These are phyloP conservation scores for Piper longum DNA, from an alignment of 164 flowering plant species.

Conservation along the genomic window DNA sequence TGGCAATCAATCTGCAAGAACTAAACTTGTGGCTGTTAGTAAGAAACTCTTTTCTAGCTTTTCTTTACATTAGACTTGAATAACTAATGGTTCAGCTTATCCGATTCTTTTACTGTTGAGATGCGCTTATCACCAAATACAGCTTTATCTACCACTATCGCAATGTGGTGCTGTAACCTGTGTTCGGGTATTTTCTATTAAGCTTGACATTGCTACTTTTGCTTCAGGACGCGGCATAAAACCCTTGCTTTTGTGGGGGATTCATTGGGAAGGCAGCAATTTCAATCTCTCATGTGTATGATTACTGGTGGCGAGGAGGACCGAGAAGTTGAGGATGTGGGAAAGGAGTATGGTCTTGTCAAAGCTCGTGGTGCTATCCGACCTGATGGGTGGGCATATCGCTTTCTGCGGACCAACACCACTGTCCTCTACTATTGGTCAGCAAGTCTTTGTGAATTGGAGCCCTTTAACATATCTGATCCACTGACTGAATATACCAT, in stretches of 20 bases:
- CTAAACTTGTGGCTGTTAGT: too few relatives aligned
- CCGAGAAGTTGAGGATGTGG: slow-evolving; percentile 51
- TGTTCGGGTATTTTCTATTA: too few relatives aligned
- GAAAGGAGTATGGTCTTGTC: slow-evolving; percentile 47
- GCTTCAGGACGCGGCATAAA: slow-evolving; percentile 56
- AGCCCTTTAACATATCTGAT: slow-evolving; percentile 35
- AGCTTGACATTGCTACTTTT: background rate
- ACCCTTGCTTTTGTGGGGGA: slow-evolving; percentile 70
- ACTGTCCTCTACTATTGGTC: slow-evolving; percentile 75
- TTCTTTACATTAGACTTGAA: too few relatives aligned
- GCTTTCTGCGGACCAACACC: slow-evolving; percentile 53
- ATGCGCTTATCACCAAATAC: too few relatives aligned
- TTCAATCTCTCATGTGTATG: slow-evolving; percentile 79
- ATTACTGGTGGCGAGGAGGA: slow-evolving; percentile 47
- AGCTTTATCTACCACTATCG: too few relatives aligned
- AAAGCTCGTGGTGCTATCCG: slow-evolving; percentile 43
- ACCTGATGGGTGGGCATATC: slow-evolving; percentile 69
- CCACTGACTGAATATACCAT: slow-evolving; percentile 37
- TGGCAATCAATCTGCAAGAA: too few relatives aligned
- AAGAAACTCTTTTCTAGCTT: too few relatives aligned
- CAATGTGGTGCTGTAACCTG: too few relatives aligned
- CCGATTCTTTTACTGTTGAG: too few relatives aligned
- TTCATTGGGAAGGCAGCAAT: slow-evolving; percentile 70
- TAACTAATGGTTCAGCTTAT: too few relatives aligned
- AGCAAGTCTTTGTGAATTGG: slow-evolving; percentile 48